Percentiles rank a stretch among this genome's conserved stretches.
These are phyloP conservation scores for Yueomyces sinensis DNA, from an alignment of 805 yeast species.

Conservation along the genomic window DNA sequence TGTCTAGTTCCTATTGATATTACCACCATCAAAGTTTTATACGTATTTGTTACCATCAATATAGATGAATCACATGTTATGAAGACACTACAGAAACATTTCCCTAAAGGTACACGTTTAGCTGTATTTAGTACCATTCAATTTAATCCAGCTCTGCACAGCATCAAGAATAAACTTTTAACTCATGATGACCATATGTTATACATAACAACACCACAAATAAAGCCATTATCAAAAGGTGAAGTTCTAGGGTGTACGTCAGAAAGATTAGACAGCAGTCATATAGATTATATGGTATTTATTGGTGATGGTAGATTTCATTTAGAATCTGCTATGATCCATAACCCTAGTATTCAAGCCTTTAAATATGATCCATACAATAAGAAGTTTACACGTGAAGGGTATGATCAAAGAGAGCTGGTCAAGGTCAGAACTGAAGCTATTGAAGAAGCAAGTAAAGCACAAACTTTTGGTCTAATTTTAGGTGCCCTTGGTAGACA, in stretches of 20 bases:
- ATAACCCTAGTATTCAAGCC: constrained; percentile 86
- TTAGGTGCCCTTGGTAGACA: constrained; percentile 93
- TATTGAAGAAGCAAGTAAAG: constrained; percentile 41
- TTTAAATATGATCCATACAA: constrained; percentile 92
- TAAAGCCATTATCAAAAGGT: constrained; percentile 84
- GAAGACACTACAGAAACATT: constrained; percentile 63
- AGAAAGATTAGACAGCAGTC: constrained; percentile 53
- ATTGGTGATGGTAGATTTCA: constrained; percentile 96
- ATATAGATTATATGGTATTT: constrained; percentile 70
- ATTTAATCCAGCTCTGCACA: constrained; percentile 88
- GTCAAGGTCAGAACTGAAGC: constrained; percentile 64
- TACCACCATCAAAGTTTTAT: constrained; percentile 82
- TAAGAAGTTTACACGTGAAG: constrained; percentile 78
- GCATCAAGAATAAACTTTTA: constrained; percentile 48
- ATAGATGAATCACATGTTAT: constrained; percentile 75
- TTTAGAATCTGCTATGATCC: constrained; percentile 92
- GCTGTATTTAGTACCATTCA: constrained; percentile 95
- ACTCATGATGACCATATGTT: constrained; percentile 34
- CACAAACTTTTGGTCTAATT: constrained; percentile 67
- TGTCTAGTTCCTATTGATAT: constrained; percentile 92
- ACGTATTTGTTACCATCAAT: constrained; percentile 85
- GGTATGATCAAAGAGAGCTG: constrained; percentile 79
- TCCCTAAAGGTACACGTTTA: constrained; percentile 45
- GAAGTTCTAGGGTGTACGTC: constrained; percentile 96
- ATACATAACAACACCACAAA: constrained; percentile 74